These are phyloP conservation scores for Agarophyton chilense DNA, from an alignment of 23 red algal species.

Conservation along the genomic window DNA sequence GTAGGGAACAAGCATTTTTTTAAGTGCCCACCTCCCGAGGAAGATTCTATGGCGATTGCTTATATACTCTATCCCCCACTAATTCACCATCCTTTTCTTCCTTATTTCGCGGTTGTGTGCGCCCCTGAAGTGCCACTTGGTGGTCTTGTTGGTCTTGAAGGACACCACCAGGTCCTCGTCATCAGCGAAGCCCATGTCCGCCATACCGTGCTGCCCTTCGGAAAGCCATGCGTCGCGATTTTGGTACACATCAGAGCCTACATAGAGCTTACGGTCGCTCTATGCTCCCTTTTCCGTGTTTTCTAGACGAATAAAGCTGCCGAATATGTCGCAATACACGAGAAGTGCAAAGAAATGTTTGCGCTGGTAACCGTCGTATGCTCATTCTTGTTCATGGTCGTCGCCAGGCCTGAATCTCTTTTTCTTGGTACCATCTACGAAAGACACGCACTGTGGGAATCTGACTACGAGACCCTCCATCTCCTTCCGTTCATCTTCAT, in stretches of 20 bases:
- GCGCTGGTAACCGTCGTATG: slow-evolving; percentile 19
- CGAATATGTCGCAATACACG: no score
- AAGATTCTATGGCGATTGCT: slow-evolving; percentile 22
- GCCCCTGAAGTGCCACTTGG: neutral
- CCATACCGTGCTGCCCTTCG: no score
- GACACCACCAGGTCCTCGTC: no score
- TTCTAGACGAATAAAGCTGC: no score
- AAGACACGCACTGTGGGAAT: neutral
- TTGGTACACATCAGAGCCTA: no score
- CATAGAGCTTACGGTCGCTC: slow-evolving; percentile 1
- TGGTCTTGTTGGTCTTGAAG: no score
- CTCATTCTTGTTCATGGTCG: neutral
- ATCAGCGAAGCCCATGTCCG: no score
- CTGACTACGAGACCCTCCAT: no score
- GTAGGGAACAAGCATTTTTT: slow-evolving; percentile 8
- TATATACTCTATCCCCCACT: slow-evolving; percentile 23
- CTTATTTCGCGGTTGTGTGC: neutral
- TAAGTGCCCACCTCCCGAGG: no score
- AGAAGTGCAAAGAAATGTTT: no score
- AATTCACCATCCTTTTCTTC: slow-evolving; percentile 28
- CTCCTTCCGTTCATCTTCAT: no score
- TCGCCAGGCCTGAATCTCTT: neutral
- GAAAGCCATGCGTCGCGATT: no score
- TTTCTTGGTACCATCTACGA: slow-evolving; percentile 26
- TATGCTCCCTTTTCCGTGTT: neutral